Base-by-base conservation (phyloP, 768 basidiomycete species). In the Termitomyces heimii region DNA sequence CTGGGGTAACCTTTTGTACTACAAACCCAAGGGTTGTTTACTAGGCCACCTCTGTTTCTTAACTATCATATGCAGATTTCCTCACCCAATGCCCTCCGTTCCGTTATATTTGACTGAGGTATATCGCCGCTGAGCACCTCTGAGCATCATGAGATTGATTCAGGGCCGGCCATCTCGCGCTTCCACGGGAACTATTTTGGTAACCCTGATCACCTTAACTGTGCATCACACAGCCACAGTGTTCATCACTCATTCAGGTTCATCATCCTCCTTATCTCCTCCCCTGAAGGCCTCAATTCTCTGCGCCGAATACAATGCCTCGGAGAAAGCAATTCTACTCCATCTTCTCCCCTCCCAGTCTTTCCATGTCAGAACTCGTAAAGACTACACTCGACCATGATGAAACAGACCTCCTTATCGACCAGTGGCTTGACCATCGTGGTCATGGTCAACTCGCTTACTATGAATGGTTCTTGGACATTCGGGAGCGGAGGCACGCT, bases 371-470 rank as follows among this genome's bases (percentile, higher is more conserved):
- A 58, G 88, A 90, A 73, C 86, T 90, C 49, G 82, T 89, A 54
- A 84, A 85, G 72, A 89, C 87, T 42, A 88, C 86, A 5, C 78
- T 90, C 56, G 85, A 87, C 71, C 83, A 88, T 73, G 84, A 88
- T 62, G 79, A 84, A 18, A 88, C 88, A 1, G 86, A 88, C 73
- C 77, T 83, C 73, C 83, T 90, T 63, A 89, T 90, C 72, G 86
- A 90, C 77, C 87, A 85, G 68, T 90, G 88, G 88, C 84, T 90
- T 45, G 86, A 89, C 66, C 86, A 89, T 66, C 81, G 82, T 65
- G 75, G 74, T 44, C 68, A 67, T 52, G 75, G 73, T 12, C 83
- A 86, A 60, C 85, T 88, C 73, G 79, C 83, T 46, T 89, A 89
- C 67, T 81, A 82, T 69, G 86, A 88, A 54, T 90, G 88, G 88